Base-by-base conservation (phyloP, 176 grass and related monocot species). In the Hordeum marinum region DNA sequence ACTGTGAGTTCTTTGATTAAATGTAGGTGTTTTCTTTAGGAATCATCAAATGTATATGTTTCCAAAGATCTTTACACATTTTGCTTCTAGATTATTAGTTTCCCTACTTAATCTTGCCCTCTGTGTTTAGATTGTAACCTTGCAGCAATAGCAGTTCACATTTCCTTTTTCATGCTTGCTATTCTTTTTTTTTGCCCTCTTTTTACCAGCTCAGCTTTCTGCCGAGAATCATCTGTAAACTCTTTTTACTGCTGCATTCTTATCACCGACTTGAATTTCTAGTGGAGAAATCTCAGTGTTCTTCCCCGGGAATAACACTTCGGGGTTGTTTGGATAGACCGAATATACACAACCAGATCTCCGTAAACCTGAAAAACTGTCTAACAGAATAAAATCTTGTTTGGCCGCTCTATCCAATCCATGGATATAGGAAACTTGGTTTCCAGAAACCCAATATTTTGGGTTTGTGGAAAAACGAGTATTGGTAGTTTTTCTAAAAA, bases 1-100 rank as follows among this genome's bases (percentile, higher is more conserved):
- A 68, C 76, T 90, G 86, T 92, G 87, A 90, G 89, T 89, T 20
- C 27, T 74, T 82, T 20, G 4, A 79, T 82, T 90, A 84, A 61
- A 42, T 73, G 58, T 50, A 57, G 21, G 62, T 43, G 42, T 81
- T 34, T 24, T 80, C 63, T 67, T 23, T 77, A 68, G 54, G 86
- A 72, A 41, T 59, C 15, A 66, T 75, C 43, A 78, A 60, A 70
- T 78, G 43, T 80, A 8, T 82, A 57, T 64, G 13, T 69, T 83
- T 21, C 64, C 11, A 58, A 73, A 74, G 60, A 37, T 39, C 20
- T 69, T 68, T 70, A 71, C 26, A 60, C 57, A 67, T 80, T 89
- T 89, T 83, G 25, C 26, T n/a, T 14, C 31, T 72, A 45, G 42
- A 82, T 64, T 11, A 79, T 34, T 77, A 42, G 0, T 24, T 80